phyloP scores from a whole-genome alignment of 768 basidiomycete genomes.

The Mycena olivaceomarginata region DNA sequence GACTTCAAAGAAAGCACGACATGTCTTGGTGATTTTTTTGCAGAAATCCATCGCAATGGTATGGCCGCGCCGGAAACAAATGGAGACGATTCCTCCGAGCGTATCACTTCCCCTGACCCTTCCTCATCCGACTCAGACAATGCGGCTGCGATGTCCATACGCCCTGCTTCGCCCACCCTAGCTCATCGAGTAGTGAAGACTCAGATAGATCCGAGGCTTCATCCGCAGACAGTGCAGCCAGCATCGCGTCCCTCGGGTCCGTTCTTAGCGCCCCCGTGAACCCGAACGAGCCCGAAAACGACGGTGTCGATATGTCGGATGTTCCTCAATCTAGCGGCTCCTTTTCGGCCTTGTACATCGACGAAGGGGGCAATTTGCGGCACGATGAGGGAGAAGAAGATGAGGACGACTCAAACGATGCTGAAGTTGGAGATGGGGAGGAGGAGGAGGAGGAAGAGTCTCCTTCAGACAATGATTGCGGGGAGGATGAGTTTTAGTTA shows the following conservation, averaged over 20 bases:
- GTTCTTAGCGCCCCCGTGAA: neutral
- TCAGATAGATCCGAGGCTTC: too few relatives aligned
- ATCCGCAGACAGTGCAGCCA: too few relatives aligned
- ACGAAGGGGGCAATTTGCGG: neutral
- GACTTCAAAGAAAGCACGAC: neutral
- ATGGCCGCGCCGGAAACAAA: too few relatives aligned
- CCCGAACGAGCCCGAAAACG: constrained; percentile 15
- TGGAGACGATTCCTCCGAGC: too few relatives aligned
- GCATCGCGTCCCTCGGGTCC: neutral
- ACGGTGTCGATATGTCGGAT: neutral
- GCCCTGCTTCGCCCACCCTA: too few relatives aligned
- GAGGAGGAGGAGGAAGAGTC: neutral
- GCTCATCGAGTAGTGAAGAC: neutral
- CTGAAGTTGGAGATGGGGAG: neutral
- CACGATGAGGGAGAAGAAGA: neutral
- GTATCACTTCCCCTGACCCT: too few relatives aligned
- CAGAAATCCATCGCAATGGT: neutral
- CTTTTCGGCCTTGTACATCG: neutral
- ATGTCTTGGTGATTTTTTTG: neutral
- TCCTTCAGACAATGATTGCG: neutral
- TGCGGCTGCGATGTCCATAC: too few relatives aligned
- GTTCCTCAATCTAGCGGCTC: neutral
- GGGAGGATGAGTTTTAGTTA: neutral
- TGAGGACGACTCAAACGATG: neutral
- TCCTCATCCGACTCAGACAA: too few relatives aligned